These are phyloP conservation scores for Ascochyta pisi DNA, from an alignment of 2,329 filamentous ascomycete genomes.

Conservation along the genomic window DNA sequence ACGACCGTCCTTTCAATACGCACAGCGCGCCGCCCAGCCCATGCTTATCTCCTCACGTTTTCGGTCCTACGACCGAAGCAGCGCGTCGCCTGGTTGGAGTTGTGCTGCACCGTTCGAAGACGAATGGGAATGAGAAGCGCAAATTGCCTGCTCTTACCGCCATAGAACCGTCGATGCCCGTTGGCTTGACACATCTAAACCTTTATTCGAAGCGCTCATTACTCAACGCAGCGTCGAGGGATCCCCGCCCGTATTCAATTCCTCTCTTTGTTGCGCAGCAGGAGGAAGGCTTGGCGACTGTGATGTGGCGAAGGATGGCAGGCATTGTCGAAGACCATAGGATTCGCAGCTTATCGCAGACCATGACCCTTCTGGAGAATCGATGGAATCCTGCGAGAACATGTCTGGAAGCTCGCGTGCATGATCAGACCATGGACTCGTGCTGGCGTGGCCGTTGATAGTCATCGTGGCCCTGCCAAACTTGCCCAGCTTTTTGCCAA, in stretches of 20 bases:
- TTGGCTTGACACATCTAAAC: conserved; percentile 1
- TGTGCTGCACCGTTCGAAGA: conserved; percentile 5
- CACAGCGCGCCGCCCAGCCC: conserved; percentile 17
- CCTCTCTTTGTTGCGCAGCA: conserved; percentile 3
- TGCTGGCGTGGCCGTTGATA: conserved; percentile 3
- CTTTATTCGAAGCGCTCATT: background rate
- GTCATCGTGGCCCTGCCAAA: conserved; percentile 3
- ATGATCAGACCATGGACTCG: conserved; percentile 12
- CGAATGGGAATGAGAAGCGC: background rate
- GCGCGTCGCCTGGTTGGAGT: conserved; percentile 7
- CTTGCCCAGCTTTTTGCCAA: conserved; percentile 13
- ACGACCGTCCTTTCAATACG: conserved; percentile 17
- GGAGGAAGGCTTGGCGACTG: conserved; percentile 8
- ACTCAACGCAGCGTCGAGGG: background rate
- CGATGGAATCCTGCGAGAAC: conserved; percentile 6
- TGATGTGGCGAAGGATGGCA: conserved; percentile 8
- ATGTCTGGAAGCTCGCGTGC: conserved; percentile 8
- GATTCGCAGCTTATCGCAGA: conserved; percentile 2
- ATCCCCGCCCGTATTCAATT: conserved; percentile 8
- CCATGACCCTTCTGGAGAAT: background rate
- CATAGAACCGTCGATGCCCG: conserved; percentile 13
- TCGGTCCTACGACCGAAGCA: conserved; percentile 15
- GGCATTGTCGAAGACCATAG: conserved; percentile 3
- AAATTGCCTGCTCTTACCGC: conserved; percentile 14
- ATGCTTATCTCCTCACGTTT: conserved; percentile 30